These are phyloP conservation scores for Trichoderma asperellum DNA, from an alignment of 2,329 filamentous ascomycete genomes.

Conservation along the genomic window DNA sequence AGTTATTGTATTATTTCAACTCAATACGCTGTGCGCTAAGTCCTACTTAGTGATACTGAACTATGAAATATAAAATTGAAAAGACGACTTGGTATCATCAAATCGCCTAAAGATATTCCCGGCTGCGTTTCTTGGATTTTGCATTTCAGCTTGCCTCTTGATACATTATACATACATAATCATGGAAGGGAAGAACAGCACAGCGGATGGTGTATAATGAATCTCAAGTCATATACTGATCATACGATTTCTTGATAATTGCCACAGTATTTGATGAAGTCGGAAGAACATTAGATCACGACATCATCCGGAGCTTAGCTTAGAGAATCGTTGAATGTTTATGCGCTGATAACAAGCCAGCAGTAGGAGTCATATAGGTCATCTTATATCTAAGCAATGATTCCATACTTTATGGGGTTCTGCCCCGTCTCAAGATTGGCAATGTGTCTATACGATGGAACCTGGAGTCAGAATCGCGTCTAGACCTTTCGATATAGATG, in stretches of 20 bases:
- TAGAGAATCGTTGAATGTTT: neutral
- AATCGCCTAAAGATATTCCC: too few relatives aligned
- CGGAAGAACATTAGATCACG: neutral
- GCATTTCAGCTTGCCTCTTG: neutral
- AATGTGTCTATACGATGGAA: neutral
- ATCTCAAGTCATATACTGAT: neutral
- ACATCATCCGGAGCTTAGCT: neutral
- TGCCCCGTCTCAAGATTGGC: neutral
- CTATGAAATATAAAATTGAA: too few relatives aligned
- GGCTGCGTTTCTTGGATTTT: too few relatives aligned
- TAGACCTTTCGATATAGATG: neutral
- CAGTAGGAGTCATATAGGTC: neutral
- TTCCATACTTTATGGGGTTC: neutral
- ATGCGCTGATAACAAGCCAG: neutral
- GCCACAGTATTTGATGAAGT: neutral
- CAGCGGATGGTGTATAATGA: neutral
- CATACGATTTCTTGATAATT: neutral
- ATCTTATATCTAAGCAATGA: neutral
- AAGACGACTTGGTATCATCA: too few relatives aligned
- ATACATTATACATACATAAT: neutral
- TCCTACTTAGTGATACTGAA: too few relatives aligned
- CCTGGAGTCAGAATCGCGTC: neutral
- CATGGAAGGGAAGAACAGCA: neutral
- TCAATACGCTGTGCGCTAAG: too few relatives aligned
- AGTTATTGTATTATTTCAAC: too few relatives aligned